Base-by-base conservation (phyloP, 305 asterid species). In the Fraxinus sp. region DNA sequence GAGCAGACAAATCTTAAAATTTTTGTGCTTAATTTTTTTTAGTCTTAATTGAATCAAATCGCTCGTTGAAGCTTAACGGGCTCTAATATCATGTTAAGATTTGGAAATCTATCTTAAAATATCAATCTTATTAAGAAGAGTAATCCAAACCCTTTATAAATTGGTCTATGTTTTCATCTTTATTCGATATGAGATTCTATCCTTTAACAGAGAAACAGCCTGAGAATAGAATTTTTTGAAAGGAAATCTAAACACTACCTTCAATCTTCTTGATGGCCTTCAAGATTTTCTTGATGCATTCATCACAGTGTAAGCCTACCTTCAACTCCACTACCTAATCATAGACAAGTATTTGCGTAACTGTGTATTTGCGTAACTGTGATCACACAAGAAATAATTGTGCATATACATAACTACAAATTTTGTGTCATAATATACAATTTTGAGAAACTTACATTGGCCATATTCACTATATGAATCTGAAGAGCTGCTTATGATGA, bases 241-340 rank as follows among this genome's bases (percentile, higher is more conserved):
- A 62, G 55, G 6, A 52, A 2, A 43, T 10, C 55, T 11, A 11
- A 43, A 20, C 5, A 3, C 5, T 77, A 93, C 98, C 98, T 92
- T 93, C 96, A 49, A 95, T 87, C 86, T 95, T 95, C 91, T 95
- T 95, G 91, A 93, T 91, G 87, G 97, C 91, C 90, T 93, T 93
- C 89, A 95, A 84, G 90, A 95, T 95, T 86, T 92, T 92, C 93
- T 91, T 93, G 87, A 92, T 93, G 90, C 98, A 95, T 81, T 92
- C 94, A 2, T 89, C 94, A 59, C 98, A 93, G 89, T 93, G 98
- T 72, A 95, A 64, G 16, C 96, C 96, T 5, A 95, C 97, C 90
- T 90, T 93, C 90, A 95, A 82, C 85, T 93, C 95, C 79, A 95
- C 98, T 66, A 92, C 94, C 98, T 95, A 76, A 39, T 2, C 10